A percentile compares a stretch with the other conserved stretches of the same genome.
phyloP scores from a whole-genome alignment of 75 land plant genomes.

The Larix kaempferi region DNA sequence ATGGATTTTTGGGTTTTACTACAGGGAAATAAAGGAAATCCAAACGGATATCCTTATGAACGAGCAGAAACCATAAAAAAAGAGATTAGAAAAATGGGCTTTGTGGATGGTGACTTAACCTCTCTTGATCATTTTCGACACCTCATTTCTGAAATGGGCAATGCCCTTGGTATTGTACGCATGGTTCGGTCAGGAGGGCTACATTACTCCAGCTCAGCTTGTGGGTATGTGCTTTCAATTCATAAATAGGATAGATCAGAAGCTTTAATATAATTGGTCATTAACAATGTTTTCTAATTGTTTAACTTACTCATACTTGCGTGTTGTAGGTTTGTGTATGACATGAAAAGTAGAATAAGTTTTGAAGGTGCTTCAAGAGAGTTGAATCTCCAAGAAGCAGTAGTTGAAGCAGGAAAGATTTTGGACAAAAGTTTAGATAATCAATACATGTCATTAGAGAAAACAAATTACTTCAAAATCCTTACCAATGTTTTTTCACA shows the following conservation, averaged over 20 bases:
- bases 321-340: slow-evolving; percentile 22
- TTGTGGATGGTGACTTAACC: slow-evolving; percentile 31
- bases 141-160: slow-evolving; percentile 43
- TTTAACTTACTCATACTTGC: not conserved
- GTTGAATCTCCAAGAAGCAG: slow-evolving; percentile 16
- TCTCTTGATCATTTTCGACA: slow-evolving; percentile 36
- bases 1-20: not conserved
- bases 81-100: slow-evolving; percentile 33
- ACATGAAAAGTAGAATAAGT: slow-evolving; percentile 11
- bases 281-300: not conserved
- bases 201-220: slow-evolving; percentile 33
- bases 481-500: slow-evolving; percentile 33
- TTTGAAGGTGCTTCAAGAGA: slow-evolving; percentile 29
- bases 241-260: not conserved
- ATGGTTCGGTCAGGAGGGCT: slow-evolving; percentile 45
- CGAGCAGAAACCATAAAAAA: slow-evolving; percentile 36
- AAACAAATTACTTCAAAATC: slow-evolving; percentile 28
- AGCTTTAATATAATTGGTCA: not conserved
- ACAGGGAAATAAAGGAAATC: slow-evolving; percentile 26
- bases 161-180: slow-evolving; percentile 45
- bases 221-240: slow-evolving; percentile 23
- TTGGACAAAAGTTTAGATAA: slow-evolving; percentile 29
- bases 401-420: slow-evolving; percentile 27
- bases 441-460: slow-evolving; percentile 28
- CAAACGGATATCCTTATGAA: slow-evolving; percentile 28